A percentile compares a stretch with the other conserved stretches of the same genome.
These are phyloP conservation scores for Cordyceps cicadae DNA, from an alignment of 2,329 filamentous ascomycete genomes.

Conservation along the genomic window DNA sequence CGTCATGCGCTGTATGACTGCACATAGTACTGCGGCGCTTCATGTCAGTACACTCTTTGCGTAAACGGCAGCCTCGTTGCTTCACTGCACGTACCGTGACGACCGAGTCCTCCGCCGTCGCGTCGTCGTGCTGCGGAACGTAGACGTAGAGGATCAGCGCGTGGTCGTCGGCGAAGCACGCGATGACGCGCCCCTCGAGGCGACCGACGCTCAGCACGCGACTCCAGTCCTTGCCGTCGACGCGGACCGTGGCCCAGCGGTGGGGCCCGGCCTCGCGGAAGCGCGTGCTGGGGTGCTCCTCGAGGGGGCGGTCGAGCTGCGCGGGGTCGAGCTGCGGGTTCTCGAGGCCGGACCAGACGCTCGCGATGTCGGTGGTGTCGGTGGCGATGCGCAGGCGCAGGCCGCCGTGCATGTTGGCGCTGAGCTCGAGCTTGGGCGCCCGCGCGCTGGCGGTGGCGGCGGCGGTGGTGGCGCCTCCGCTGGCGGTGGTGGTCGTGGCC, in stretches of 20 bases:
- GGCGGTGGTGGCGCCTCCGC: background rate
- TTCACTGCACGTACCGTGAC: constrained; percentile 52
- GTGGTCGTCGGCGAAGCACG: constrained; percentile 76
- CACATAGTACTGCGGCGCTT: constrained; percentile 30
- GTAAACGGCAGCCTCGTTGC: no score
- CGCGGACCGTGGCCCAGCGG: constrained; percentile 79
- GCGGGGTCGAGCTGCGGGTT: constrained; percentile 81
- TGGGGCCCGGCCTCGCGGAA: constrained; percentile 72
- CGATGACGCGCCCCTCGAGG: constrained; percentile 84
- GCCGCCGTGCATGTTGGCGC: constrained; percentile 90
- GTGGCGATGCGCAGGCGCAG: constrained; percentile 72
- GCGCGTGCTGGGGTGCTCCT: constrained; percentile 71
- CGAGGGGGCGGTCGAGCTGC: constrained; percentile 62
- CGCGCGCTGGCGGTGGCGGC: constrained; percentile 16
- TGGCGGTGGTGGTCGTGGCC: constrained; percentile 17
- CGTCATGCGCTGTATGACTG: constrained; percentile 30
- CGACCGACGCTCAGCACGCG: constrained; percentile 87
- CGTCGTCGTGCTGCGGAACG: constrained; percentile 61
- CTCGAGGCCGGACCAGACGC: constrained; percentile 73
- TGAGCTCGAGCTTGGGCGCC: constrained; percentile 68
- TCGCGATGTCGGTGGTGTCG: constrained; percentile 77
- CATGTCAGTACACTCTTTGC: constrained; percentile 17
- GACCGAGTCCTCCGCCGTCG: constrained; percentile 59
- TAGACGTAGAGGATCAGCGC: constrained; percentile 80
- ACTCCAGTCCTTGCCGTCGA: constrained; percentile 93